These are phyloP conservation scores for Solanum habrochaites DNA, from an alignment of 257 asterid species.

Conservation along the genomic window DNA sequence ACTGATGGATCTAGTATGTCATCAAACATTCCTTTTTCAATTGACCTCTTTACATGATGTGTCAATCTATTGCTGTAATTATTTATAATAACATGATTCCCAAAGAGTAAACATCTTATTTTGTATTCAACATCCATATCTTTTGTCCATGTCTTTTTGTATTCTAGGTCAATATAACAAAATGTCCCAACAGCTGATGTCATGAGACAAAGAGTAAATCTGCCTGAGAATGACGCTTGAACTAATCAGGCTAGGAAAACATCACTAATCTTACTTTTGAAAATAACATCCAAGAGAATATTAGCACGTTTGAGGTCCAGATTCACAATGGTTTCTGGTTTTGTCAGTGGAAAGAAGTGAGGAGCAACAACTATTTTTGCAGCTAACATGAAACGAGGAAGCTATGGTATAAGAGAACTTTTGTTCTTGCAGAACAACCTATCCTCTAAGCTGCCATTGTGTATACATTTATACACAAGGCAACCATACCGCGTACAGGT, in stretches of 20 bases:
- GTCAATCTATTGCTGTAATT: conserved; percentile 57
- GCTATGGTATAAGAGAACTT: conserved; percentile 52
- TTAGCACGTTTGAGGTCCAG: conserved; percentile 94
- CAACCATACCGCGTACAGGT: conserved; percentile 91
- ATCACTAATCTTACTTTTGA: conserved; percentile 77
- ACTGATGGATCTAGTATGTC: conserved; percentile 56
- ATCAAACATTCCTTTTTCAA: conserved; percentile 41
- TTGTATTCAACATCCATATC: conserved; percentile 66
- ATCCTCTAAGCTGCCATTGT: conserved; percentile 82
- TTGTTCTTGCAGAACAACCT: conserved; percentile 42
- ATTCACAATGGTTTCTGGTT: conserved; percentile 86
- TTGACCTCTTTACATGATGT: conserved; percentile 47
- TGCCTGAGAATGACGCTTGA: conserved; percentile 47
- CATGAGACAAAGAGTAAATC: conserved; percentile 56
- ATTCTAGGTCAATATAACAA: conserved; percentile 95
- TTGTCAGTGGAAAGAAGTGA: conserved; percentile 71
- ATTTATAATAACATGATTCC: conserved; percentile 64
- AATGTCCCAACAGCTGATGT: conserved; percentile 98
- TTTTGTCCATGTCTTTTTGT: conserved; percentile 91
- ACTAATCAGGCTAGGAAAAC: conserved; percentile 81
- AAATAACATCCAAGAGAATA: conserved; percentile 64
- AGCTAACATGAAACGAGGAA: conserved; percentile 59
- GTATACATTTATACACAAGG: conserved; percentile 87
- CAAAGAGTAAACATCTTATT: conserved; percentile 74
- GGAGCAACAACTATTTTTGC: conserved; percentile 84